These are phyloP conservation scores for Claviceps purpurea DNA, from an alignment of 2,329 filamentous ascomycete genomes.

Conservation along the genomic window DNA sequence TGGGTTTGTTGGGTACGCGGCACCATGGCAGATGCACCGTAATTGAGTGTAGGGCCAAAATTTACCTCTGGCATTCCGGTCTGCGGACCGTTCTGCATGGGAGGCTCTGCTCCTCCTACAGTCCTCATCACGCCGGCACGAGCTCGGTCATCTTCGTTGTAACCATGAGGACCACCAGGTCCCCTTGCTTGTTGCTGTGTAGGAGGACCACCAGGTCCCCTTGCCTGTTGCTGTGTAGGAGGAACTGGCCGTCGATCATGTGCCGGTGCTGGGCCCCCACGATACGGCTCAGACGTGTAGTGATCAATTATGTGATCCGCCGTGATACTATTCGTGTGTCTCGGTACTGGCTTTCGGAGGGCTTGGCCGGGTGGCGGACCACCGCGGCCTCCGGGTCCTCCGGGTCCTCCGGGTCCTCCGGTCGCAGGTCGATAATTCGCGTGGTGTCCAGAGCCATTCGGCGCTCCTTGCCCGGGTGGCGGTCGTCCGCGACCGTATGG, in stretches of 20 bases:
- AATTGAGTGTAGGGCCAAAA: constrained; percentile 74
- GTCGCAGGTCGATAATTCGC: constrained; percentile 14
- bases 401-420: constrained; percentile 12
- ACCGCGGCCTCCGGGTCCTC: constrained; percentile 11
- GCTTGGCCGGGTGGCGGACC: constrained; percentile 12
- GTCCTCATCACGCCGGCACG: constrained; percentile 71
- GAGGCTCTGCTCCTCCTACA: constrained; percentile 42
- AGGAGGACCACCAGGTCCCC: constrained; percentile 32
- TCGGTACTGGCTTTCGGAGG: constrained; percentile 18
- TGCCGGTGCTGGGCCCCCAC: constrained; percentile 8
- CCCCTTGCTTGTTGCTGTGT: constrained; percentile 13
- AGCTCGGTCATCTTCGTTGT: constrained; percentile 45
- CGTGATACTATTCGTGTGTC: constrained; percentile 16
- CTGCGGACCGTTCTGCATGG: constrained; percentile 14
- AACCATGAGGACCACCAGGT: constrained; percentile 41
- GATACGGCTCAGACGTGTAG: constrained; percentile 17
- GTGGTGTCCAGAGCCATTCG: constrained; percentile 8
- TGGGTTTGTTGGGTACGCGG: constrained; percentile 19
- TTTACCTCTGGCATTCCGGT: constrained; percentile 61
- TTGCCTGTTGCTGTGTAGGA: constrained; percentile 12
- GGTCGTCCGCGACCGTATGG: constrained; percentile 12
- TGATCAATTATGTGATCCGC: constrained; percentile 27
- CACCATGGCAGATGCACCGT: constrained; percentile 26
- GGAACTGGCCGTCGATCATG: constrained; percentile 7
- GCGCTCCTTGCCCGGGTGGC: constrained; percentile 7